These are phyloP conservation scores for Dioscorea alata DNA, from an alignment of 106 monocot genomes.

Conservation along the genomic window DNA sequence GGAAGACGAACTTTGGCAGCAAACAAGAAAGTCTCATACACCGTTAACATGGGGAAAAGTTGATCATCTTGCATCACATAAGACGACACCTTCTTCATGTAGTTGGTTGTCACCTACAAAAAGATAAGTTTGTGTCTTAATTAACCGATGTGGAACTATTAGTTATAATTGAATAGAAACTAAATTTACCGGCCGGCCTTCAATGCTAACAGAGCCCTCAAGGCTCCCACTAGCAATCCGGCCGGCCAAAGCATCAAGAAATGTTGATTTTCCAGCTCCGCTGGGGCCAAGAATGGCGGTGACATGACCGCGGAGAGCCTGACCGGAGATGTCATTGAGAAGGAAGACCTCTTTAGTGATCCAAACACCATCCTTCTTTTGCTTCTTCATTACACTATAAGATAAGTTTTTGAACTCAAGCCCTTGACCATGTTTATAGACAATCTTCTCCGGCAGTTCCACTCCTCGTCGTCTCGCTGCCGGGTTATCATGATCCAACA, in stretches of 20 bases:
- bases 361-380: conserved; percentile 34
- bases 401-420: conserved; percentile 44
- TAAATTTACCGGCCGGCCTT: conserved; percentile 20
- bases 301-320: conserved; percentile 40
- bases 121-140: too few species aligned
- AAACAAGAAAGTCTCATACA: conserved; percentile 42
- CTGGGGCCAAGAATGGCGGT: conserved; percentile 32
- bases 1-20: conserved; percentile 48
- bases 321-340: conserved; percentile 41
- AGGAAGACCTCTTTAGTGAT: conserved; percentile 28
- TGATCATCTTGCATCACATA: conserved; percentile 64
- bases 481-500: conserved; percentile 20
- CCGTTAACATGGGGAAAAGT: conserved; percentile 51
- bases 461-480: background rate
- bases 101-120: conserved; percentile 33
- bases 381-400: conserved; percentile 40
- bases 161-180: too few species aligned
- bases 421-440: conserved; percentile 27
- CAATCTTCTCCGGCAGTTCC: background rate
- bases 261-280: conserved; percentile 32
- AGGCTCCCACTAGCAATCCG: conserved; percentile 27
- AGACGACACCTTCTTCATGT: conserved; percentile 46
- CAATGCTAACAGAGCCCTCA: conserved; percentile 22
- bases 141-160: too few species aligned
- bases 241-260: conserved; percentile 30